These are phyloP conservation scores for Hebeloma cylindrosporum DNA, from an alignment of 768 basidiomycete genomes.

Conservation along the genomic window DNA sequence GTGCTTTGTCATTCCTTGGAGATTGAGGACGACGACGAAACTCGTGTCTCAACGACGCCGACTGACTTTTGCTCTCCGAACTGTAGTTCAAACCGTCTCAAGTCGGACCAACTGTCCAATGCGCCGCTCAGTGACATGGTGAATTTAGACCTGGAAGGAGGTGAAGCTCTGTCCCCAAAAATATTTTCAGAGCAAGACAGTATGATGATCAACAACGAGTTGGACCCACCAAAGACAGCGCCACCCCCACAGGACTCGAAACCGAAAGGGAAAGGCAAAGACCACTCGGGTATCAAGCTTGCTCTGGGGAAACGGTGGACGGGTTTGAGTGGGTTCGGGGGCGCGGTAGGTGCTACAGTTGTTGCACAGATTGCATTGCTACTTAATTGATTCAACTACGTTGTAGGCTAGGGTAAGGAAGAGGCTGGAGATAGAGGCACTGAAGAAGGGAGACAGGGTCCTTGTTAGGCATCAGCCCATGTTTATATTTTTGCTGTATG, in stretches of 20 bases:
- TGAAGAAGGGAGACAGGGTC: constrained; percentile 53
- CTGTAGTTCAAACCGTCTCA: too few species aligned
- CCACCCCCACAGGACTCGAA: neutral
- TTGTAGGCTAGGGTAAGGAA: constrained; percentile 22
- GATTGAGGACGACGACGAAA: constrained; percentile 1
- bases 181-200: too few species aligned
- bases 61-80: too few species aligned
- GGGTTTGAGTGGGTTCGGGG: constrained; percentile 27
- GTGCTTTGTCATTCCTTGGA: constrained; percentile 50
- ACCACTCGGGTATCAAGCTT: neutral
- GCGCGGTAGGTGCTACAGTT: constrained; percentile 18
- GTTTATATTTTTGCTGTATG: constrained; percentile 63
- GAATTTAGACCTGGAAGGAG: constrained; percentile 11
- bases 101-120: neutral
- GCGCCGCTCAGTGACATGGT: neutral
- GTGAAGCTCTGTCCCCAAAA: too few species aligned
- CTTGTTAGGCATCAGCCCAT: constrained; percentile 57
- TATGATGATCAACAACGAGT: too few species aligned
- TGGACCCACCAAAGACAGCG: neutral
- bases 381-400: neutral
- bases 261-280: constrained; percentile 1
- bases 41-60: too few species aligned
- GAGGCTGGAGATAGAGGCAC: constrained; percentile 24
- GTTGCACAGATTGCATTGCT: neutral
- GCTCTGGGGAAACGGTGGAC: constrained; percentile 20